Conservation (phyloP, 1,284 basidiomycete genomes). For the Irpex lacteus region DNA sequence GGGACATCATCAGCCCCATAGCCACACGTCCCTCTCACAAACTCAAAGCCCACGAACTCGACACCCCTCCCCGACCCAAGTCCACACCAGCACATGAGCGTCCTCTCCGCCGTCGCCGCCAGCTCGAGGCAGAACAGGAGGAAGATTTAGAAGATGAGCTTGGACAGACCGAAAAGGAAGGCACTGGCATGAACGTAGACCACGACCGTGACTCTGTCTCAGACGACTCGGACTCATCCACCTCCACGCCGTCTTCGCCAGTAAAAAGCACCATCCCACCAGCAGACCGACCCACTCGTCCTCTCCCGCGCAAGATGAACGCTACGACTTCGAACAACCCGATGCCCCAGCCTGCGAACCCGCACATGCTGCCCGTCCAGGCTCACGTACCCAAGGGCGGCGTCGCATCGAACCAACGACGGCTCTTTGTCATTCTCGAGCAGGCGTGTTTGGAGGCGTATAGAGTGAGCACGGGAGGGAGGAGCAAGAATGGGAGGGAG, state of each 20-base stretch:
- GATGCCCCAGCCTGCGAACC: conserved; percentile 52
- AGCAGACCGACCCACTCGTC: conserved; percentile 41
- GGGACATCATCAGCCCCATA: conserved; percentile 27
- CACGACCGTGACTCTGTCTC: conserved; percentile 2
- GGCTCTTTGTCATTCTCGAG: conserved; percentile 89
- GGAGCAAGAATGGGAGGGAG: conserved; percentile 49
- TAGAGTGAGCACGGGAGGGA: conserved; percentile 67
- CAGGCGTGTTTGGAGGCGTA: conserved; percentile 97
- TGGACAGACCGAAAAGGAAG: conserved; percentile 25
- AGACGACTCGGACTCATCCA: conserved; percentile 17
- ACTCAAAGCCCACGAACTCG: conserved; percentile 14
- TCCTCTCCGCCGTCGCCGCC: conserved; percentile 23
- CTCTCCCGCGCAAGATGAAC: conserved; percentile 49
- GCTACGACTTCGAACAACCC: conserved; percentile 32
- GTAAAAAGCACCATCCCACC: conserved; percentile 30
- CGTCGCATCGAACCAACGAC: conserved; percentile 47
- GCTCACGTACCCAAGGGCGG: conserved; percentile 71
- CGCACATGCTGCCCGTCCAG: conserved; percentile 76
- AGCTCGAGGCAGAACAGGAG: too few species aligned
- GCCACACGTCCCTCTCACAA: conserved; percentile 18
- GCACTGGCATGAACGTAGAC: conserved; percentile 21
- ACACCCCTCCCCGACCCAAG: conserved; percentile 33
- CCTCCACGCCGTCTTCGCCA: conserved; percentile 13
- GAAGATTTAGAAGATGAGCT: conserved; percentile 15
- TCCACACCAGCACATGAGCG: conserved; percentile 34